These are phyloP conservation scores for Calocybe indica DNA, from an alignment of 768 basidiomycete species.

Conservation along the genomic window DNA sequence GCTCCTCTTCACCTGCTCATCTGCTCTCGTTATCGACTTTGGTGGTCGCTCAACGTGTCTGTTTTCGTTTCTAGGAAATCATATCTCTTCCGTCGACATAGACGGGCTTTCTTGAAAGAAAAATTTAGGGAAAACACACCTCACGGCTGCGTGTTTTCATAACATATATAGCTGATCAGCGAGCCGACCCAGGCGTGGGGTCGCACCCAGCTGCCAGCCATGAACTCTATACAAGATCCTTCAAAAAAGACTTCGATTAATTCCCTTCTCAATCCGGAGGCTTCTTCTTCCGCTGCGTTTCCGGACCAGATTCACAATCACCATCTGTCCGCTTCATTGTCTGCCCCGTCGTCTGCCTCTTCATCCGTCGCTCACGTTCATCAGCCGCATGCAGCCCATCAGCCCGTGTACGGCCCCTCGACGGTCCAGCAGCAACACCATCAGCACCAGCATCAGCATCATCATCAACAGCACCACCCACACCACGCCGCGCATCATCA, in stretches of 20 bases:
- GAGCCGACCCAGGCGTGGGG: too few species aligned
- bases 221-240: slow-evolving; percentile 29
- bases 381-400: background rate
- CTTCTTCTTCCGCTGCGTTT: slow-evolving; percentile 17
- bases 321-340: slow-evolving; percentile 11
- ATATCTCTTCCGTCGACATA: background rate
- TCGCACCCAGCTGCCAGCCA: slow-evolving; percentile 4
- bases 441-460: slow-evolving; percentile 13
- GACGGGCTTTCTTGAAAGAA: background rate
- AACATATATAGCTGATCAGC: too few species aligned
- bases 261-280: slow-evolving; percentile 35
- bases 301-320: slow-evolving; percentile 13
- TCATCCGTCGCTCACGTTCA: too few species aligned
- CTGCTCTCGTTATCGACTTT: too few species aligned
- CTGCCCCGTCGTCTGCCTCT: too few species aligned
- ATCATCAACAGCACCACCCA: slow-evolving; percentile 15
- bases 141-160: too few species aligned
- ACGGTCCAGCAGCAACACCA: too few species aligned
- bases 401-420: background rate
- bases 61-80: too few species aligned
- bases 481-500: slow-evolving; percentile 13
- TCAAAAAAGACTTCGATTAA: slow-evolving; percentile 36
- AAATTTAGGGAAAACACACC: too few species aligned
- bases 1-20: too few species aligned
- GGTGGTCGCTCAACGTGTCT: too few species aligned